These are phyloP conservation scores for Neofusicoccum umdonicola DNA, from an alignment of 2,329 filamentous ascomycete genomes.

Conservation along the genomic window DNA sequence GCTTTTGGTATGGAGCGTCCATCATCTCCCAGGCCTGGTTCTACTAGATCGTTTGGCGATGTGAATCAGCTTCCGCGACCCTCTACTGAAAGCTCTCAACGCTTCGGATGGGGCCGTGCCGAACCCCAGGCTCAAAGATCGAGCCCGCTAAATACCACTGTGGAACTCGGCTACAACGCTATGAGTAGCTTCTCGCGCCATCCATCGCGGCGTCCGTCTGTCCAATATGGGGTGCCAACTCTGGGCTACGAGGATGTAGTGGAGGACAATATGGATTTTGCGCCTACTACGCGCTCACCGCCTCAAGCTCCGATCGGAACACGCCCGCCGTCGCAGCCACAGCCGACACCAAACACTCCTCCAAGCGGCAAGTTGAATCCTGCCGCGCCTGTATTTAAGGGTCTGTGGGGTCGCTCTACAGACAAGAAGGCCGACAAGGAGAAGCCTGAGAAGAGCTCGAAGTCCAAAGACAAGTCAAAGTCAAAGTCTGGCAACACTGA, in stretches of 20 bases:
- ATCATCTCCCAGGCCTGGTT: conserved; percentile 61
- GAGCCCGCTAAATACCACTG: conserved; percentile 32
- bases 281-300: conserved; percentile 50
- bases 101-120: conserved; percentile 34
- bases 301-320: conserved; percentile 74
- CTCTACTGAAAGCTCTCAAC: conserved; percentile 37
- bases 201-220: conserved; percentile 75
- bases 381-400: conserved; percentile 73
- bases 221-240: conserved; percentile 72
- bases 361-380: conserved; percentile 66
- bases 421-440: conserved; percentile 4
- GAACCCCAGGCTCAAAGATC: conserved; percentile 37
- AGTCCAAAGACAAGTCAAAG: not conserved
- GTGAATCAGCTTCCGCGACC: conserved; percentile 35
- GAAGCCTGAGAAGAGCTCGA: not conserved
- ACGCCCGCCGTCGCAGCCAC: conserved; percentile 61
- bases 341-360: conserved; percentile 48
- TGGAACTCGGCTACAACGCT: conserved; percentile 41
- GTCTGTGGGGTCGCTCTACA: conserved; percentile 11
- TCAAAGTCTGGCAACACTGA: not conserved
- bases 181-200: conserved; percentile 66
- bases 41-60: conserved; percentile 57
- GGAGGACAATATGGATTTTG: conserved; percentile 51
- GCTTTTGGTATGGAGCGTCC: conserved; percentile 41
- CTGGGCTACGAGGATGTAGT: conserved; percentile 54